These are phyloP conservation scores for Ceratocystiopsis sp. DNA, from an alignment of 2,329 filamentous ascomycete genomes.

Conservation along the genomic window DNA sequence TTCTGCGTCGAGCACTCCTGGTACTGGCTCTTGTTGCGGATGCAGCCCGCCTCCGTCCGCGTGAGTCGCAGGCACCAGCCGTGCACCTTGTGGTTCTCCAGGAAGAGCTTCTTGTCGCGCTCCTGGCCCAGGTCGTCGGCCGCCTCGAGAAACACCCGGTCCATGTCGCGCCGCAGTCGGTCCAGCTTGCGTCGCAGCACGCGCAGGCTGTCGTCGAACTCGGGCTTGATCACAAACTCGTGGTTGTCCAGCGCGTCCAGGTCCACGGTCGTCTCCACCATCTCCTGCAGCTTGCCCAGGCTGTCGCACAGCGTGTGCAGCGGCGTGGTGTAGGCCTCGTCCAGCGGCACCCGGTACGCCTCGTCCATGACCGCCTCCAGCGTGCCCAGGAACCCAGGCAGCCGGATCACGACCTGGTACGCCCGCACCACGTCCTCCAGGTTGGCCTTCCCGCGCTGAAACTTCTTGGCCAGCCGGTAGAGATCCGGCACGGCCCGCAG, in stretches of 20 bases:
- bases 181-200: constrained; percentile 88
- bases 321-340: constrained; percentile 73
- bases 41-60: constrained; percentile 76
- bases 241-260: constrained; percentile 90
- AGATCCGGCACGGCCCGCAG: constrained; percentile 84
- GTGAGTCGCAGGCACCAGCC: constrained; percentile 95
- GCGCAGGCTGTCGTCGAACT: constrained; percentile 79
- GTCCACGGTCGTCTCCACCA: constrained; percentile 97
- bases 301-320: constrained; percentile 60
- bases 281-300: constrained; percentile 77
- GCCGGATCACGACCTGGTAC: constrained; percentile 83
- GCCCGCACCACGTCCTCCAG: constrained; percentile 90
- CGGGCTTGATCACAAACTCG: constrained; percentile 97
- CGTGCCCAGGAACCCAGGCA: constrained; percentile 79
- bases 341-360: constrained; percentile 71
- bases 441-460: constrained; percentile 79
- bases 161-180: constrained; percentile 65
- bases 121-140: constrained; percentile 76
- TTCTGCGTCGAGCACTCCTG: constrained; percentile 96
- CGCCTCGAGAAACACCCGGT: constrained; percentile 59
- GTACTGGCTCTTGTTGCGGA: constrained; percentile 78
- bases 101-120: constrained; percentile 93
- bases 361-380: constrained; percentile 94
- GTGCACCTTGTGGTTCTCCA: constrained; percentile 90
- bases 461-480: constrained; percentile 84